Conservation (phyloP, 345 rosid species). For the Garcia nutans region DNA sequence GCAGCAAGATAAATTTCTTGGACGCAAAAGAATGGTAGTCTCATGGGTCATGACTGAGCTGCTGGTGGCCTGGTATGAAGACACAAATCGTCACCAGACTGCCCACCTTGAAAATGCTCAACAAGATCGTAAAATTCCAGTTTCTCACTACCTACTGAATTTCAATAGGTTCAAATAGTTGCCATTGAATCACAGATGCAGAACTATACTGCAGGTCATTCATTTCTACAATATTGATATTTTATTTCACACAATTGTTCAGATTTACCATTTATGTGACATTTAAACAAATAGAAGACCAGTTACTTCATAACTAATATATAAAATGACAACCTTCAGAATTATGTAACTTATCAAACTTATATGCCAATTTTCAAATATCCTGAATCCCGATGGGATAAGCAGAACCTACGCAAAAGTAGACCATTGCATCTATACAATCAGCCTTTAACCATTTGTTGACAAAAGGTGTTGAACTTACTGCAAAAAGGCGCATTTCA, state of each 20-base stretch:
- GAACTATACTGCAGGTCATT: neutral
- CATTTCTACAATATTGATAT: neutral
- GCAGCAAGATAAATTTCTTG: neutral
- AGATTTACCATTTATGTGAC: neutral
- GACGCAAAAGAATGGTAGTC: neutral
- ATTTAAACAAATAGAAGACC: neutral
- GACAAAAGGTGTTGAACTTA: conserved; percentile 34
- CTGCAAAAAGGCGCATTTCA: conserved; percentile 74
- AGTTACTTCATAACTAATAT: neutral
- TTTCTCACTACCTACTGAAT: neutral
- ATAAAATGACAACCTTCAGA: neutral
- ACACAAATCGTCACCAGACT: neutral
- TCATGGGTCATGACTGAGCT: neutral
- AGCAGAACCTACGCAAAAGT: neutral
- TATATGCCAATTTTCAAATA: neutral
- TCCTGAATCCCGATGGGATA: neutral
- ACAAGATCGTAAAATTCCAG: neutral
- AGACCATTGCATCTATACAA: neutral
- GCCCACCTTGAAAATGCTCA: neutral
- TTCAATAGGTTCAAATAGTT: neutral
- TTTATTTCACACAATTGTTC: neutral
- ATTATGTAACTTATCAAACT: neutral
- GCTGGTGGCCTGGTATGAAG: no score
- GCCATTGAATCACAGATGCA: no score
- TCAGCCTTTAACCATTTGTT: neutral